These are phyloP conservation scores for Mollisiaceae sp. DNA, from an alignment of 2,329 filamentous ascomycete species.

Conservation along the genomic window DNA sequence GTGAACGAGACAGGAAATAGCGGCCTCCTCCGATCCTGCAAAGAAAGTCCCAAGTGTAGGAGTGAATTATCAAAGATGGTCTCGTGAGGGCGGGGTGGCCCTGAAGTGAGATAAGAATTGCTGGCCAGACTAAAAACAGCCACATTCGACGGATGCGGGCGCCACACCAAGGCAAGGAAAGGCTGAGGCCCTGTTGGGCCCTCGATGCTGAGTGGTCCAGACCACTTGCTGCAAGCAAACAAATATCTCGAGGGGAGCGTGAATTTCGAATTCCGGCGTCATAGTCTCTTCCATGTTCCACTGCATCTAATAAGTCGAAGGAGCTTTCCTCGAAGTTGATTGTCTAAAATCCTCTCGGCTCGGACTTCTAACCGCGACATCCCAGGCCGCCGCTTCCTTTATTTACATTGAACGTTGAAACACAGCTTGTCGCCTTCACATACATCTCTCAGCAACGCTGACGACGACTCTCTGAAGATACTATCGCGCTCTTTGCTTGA, in stretches of 20 bases:
- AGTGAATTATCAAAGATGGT: constrained; percentile 4
- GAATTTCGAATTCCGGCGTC: background rate
- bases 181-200: constrained; percentile 11
- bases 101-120: constrained; percentile 19
- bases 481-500: background rate
- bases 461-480: background rate
- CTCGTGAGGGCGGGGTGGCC: constrained; percentile 18
- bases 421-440: constrained; percentile 4
- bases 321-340: background rate
- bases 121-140: constrained; percentile 18
- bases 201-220: background rate
- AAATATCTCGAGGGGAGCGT: background rate
- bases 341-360: constrained; percentile 1
- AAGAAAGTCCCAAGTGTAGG: background rate
- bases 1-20: background rate
- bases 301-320: background rate
- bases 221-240: constrained; percentile 1
- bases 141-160: background rate
- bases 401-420: constrained; percentile 27
- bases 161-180: constrained; percentile 11
- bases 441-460: background rate
- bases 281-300: background rate
- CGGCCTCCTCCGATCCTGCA: constrained; percentile 5
- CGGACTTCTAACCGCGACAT: constrained; percentile 13
- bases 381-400: constrained; percentile 14